Evolutionary conservation across 805 yeast species (phyloP).

Genomic region (Candida piceae): DNA sequence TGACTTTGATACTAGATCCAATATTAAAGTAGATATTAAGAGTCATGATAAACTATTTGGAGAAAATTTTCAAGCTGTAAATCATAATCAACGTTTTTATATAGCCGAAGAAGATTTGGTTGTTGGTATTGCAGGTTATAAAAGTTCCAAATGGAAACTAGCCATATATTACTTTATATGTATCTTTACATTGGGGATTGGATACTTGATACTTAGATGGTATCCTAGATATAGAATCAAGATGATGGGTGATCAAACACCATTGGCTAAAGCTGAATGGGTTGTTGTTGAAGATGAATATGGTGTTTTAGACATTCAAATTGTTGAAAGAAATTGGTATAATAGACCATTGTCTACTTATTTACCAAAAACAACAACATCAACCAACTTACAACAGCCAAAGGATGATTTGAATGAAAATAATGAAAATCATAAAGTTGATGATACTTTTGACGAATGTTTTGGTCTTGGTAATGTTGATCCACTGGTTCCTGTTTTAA

Average conservation of each 20-base stretch:
- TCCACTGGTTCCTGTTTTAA: conserved; percentile 65
- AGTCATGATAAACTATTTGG: conserved; percentile 42
- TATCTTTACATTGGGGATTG: conserved; percentile 60
- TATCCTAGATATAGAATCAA: conserved; percentile 68
- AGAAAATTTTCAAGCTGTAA: conserved; percentile 33
- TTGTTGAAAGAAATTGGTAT: conserved; percentile 55
- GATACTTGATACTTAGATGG: conserved; percentile 78
- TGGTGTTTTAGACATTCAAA: conserved; percentile 70
- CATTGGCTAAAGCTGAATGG: conserved; percentile 86
- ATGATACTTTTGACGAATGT: conserved; percentile 16
- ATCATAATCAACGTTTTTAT: conserved; percentile 73
- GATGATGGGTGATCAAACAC: conserved; percentile 57
- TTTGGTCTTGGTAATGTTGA: conserved; percentile 36
- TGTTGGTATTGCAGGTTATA: conserved; percentile 89
- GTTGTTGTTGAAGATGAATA: conserved; percentile 89
- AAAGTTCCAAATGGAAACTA: conserved; percentile 42
- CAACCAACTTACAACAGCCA: conserved; percentile 6
- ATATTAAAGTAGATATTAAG: conserved; percentile 22
- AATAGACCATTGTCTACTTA: conserved; percentile 70
- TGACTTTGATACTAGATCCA: conserved; percentile 9
- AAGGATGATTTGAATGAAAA: conserved; percentile 13
- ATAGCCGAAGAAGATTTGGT: conserved; percentile 94
- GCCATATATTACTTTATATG: conserved; percentile 51
- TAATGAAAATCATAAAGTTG: conserved; percentile 24
- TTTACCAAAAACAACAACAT: conserved; percentile 40